These are phyloP conservation scores for Arachis monticola DNA, from an alignment of 331 rosid genomes.

Conservation along the genomic window DNA sequence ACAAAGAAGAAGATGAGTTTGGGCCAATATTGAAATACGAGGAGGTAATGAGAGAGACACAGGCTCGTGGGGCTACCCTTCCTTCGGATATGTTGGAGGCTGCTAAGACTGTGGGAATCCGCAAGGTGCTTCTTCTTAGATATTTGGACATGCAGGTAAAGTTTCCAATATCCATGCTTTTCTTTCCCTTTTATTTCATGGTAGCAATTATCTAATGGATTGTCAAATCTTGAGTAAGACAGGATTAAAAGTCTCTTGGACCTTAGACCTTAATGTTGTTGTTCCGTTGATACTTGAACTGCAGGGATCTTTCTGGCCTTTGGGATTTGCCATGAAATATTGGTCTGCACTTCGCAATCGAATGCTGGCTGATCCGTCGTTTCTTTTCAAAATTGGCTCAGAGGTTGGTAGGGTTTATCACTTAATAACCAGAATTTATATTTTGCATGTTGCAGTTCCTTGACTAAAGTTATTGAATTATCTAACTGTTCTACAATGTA, in stretches of 20 bases:
- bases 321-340: constrained; percentile 74
- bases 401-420: constrained; percentile 70
- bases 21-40: constrained; percentile 81
- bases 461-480: constrained; percentile 10
- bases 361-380: constrained; percentile 92
- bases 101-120: constrained; percentile 91
- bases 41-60: constrained; percentile 77
- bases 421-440: neutral
- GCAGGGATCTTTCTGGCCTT: constrained; percentile 78
- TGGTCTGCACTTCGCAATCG: constrained; percentile 83
- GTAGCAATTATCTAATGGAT: neutral
- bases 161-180: constrained; percentile 21
- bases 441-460: constrained; percentile 1
- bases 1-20: constrained; percentile 75
- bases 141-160: constrained; percentile 87
- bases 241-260: constrained; percentile 6
- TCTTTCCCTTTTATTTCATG: neutral
- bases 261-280: constrained; percentile 23
- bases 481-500: neutral
- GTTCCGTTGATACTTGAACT: constrained; percentile 25
- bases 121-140: constrained; percentile 72
- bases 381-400: constrained; percentile 91
- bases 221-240: neutral
- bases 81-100: constrained; percentile 93
- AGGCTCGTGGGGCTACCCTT: constrained; percentile 74